Percentiles rank a stretch among this genome's conserved stretches.
Evolutionary conservation across 495 filamentous ascomycete species (phyloP).

Genomic region (Talaromyces ruber): DNA sequence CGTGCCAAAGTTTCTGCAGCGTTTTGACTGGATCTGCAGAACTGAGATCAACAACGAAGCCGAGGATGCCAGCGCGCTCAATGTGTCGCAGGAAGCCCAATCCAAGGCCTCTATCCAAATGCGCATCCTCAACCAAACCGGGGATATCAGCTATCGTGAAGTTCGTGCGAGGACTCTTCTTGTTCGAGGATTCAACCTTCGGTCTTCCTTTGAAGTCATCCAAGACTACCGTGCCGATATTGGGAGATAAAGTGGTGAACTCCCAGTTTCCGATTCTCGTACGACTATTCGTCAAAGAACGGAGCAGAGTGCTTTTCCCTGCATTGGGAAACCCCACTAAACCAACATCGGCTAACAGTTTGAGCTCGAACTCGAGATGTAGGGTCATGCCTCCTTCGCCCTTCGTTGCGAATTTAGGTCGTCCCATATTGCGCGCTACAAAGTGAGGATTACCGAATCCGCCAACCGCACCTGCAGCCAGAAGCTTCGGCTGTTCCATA

Average conservation of each 20-base stretch:
- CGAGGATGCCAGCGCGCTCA: constrained; percentile 83
- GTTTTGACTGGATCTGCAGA: constrained; percentile 68
- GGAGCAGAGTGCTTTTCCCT: constrained; percentile 87
- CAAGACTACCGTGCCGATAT: constrained; percentile 89
- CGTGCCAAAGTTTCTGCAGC: constrained; percentile 75
- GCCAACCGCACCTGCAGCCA: constrained; percentile 83
- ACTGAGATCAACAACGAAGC: constrained; percentile 86
- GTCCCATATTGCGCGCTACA: constrained; percentile 53
- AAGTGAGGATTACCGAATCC: constrained; percentile 94
- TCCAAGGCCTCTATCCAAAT: constrained; percentile 85
- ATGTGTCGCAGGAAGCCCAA: constrained; percentile 90
- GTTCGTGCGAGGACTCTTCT: constrained; percentile 45
- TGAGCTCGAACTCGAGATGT: constrained; percentile 81
- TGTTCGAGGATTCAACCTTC: constrained; percentile 29
- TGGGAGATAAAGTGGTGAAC: constrained; percentile 90
- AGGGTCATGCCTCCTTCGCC: constrained; percentile 73
- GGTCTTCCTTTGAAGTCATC: constrained; percentile 72
- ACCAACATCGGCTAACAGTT: constrained; percentile 89
- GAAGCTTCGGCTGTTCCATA: constrained; percentile 75
- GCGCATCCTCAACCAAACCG: constrained; percentile 80
- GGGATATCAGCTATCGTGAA: constrained; percentile 97
- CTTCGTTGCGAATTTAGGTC: constrained; percentile 80
- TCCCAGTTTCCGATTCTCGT: constrained; percentile 92
- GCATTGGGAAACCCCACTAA: constrained; percentile 93
- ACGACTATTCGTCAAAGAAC: constrained; percentile 75